phyloP scores from a whole-genome alignment of 129 eudicot species.

The Daucus carota region DH1_v3.0 NC_030387.2:40227501-40228000 shows the following conservation, averaged over 20 bases:
- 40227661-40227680: slow-evolving; percentile 51
- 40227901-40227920: neutral
- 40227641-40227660: slow-evolving; percentile 70
- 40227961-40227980: neutral
- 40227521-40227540: slow-evolving; percentile 17
- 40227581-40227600: slow-evolving; percentile 43
- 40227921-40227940: neutral
- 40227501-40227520: slow-evolving; percentile 13
- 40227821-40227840: neutral
- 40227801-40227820: slow-evolving; percentile 8
- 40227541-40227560: slow-evolving; percentile 67
- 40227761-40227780: slow-evolving; percentile 62
- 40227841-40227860: slow-evolving; percentile 3
- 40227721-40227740: slow-evolving; percentile 88
- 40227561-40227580: slow-evolving; percentile 44
- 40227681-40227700: slow-evolving; percentile 62
- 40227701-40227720: slow-evolving; percentile 66
- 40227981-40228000: neutral
- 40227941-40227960: neutral
- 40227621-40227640: slow-evolving; percentile 68
- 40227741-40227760: slow-evolving; percentile 93
- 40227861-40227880: neutral
- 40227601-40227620: slow-evolving; percentile 47
- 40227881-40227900: neutral
- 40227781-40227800: slow-evolving; percentile 53